Evolutionary conservation across 306 rosid genomes (phyloP).

Genomic region (Bauhinia variegata): DNA sequence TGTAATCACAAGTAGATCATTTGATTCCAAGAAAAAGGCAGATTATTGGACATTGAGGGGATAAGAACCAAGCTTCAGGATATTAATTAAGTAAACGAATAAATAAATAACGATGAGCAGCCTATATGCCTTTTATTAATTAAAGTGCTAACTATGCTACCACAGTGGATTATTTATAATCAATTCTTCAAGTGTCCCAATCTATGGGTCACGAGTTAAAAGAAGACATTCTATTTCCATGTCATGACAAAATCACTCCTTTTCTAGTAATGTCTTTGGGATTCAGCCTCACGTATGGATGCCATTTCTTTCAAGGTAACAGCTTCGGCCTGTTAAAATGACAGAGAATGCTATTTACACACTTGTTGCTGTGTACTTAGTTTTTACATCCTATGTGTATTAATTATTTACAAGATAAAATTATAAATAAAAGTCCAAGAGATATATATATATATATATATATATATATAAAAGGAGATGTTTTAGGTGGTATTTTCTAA

Average conservation of each 20-base stretch:
- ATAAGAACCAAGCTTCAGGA: constrained; percentile 43
- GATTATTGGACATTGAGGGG: background rate
- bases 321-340: background rate
- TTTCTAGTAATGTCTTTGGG: constrained; percentile 26
- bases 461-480: too few species aligned
- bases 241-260: constrained; percentile 41
- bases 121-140: constrained; percentile 11
- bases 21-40: too few species aligned
- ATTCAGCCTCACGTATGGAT: constrained; percentile 33
- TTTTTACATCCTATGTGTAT: too few species aligned
- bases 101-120: too few species aligned
- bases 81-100: constrained; percentile 28
- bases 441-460: too few species aligned
- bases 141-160: constrained; percentile 19
- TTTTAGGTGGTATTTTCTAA: background rate
- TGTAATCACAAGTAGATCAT: background rate
- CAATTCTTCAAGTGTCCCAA: constrained; percentile 22
- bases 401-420: too few species aligned
- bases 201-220: constrained; percentile 33
- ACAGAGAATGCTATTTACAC: too few species aligned
- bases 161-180: constrained; percentile 34
- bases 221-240: constrained; percentile 29
- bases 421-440: too few species aligned
- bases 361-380: too few species aligned
- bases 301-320: constrained; percentile 17